Base-by-base conservation (phyloP, 148 eudicot species). In the Vaccinium macrocarpon region DNA sequence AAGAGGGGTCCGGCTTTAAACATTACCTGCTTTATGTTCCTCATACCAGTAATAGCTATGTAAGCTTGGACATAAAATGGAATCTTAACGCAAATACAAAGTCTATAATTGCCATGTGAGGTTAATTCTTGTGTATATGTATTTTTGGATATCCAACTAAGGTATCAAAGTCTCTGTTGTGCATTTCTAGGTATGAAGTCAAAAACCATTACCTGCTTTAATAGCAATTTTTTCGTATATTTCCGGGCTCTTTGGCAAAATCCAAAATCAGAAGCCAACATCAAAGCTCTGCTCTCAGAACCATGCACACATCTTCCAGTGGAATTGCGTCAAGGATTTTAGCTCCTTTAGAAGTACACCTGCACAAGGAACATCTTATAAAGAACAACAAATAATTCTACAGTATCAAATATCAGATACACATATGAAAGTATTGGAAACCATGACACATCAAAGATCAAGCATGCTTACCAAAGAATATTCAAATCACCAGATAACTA, bases 381-480 rank as follows among this genome's bases (percentile, higher is more conserved):
- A 15, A 56, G 51, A 29, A 82, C 64, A 2, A 51, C 35, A 61
- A 2, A 3, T 18, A 16, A 46, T 49, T 49, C 52, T 35, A 8
- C 49, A 48, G 19, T 81, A n/a, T 49, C 62, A 16, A 1, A 62
- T 66, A 16, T 80, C 46, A 48, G 10, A 16, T 27, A 81, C 6
- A 23, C 15, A 81, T 25, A 35, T 5, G 46, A 82, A 70, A 82
- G 23, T 27, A 70, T 7, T 61, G 76, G 23, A 51, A 50, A 29
- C 51, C 9, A 42, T 50, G 27, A 70, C 27, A 51, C 29, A 59
- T 59, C 61, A 42, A 50, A 50, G 75, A 70, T 25, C 32, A 29
- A 52, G 62, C 52, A 19, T 82, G 12, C 64, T 71, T 71, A 71
- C 84, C 49, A 78, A 82, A 49, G 64, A 50, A 64, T 81, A 66